Evolutionary conservation across 768 basidiomycete genomes (phyloP), one percentile per base, ranked within the genome.

Genomic region (Suillus brevipes): DNA sequence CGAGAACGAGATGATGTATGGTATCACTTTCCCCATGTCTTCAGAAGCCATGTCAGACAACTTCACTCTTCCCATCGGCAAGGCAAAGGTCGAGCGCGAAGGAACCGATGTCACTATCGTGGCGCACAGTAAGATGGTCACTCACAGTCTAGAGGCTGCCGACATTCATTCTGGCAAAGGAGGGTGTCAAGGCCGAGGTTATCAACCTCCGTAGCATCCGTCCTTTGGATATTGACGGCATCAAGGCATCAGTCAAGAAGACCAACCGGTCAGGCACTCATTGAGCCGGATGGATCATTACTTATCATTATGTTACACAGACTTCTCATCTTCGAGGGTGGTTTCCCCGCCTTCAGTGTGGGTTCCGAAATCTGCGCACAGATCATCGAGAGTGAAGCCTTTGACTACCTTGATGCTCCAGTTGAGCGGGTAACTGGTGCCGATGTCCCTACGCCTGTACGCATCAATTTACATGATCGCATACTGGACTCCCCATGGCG

Each of bases 1-100:
- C 61, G 97, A 99, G 78, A 99, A 99, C 80, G 97, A 99, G 79
- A 95, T 99, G 88, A 79, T 99, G 76, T 99, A 99, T 81, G 97
- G 97, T 79, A 88, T 95, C 68, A 87, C 91, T 42, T 99, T 99
- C 90, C 95, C 96, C 59, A 90, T 99, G 89, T 94, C 95, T 34
- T 77, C 88, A 68, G 96, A 96, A 73, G 96, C 95, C 71, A 89
- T 97, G 89, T 95, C 94, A 61, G 93, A 96, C 77, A 87, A 93
- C 81, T 99, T 95, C 87, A 78, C 96, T 52, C 82, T 99, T 62
- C 97, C 96, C 42, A 97, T 99, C 74, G 97, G 97, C 75, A 98
- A 99, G 82, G 91, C 90, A 77, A 98, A 99, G 82, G 85, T 99
- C 65, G 97, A 99, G 82, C 89, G 91, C 65, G 88, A 89, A 75